Percentiles rank a stretch among this genome's conserved stretches.
Conservation (phyloP, 805 yeast species). For the Wickerhamiella azyma region DNA sequence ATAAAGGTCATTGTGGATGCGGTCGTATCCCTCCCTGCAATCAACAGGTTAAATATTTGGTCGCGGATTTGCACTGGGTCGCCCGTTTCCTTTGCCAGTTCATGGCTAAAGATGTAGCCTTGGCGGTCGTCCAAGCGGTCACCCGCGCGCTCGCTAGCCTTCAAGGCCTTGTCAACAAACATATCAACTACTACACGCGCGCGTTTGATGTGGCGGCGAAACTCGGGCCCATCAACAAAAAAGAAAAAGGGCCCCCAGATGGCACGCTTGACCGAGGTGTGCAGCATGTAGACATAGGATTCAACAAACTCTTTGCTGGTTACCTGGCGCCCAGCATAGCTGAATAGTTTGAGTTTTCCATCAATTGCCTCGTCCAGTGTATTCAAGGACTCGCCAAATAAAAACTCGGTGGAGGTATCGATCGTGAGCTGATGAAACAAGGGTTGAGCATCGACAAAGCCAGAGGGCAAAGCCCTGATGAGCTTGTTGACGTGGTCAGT, state of each 20-base stretch:
- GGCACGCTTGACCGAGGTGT: conserved; percentile 16
- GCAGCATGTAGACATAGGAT: conserved; percentile 16
- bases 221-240: conserved; percentile 20
- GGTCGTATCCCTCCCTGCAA: conserved; percentile 38
- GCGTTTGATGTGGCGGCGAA: conserved; percentile 24
- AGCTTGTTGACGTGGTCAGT: conserved; percentile 15
- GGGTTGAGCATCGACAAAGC: conserved; percentile 20
- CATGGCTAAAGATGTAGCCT: conserved; percentile 31
- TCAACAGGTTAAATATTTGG: conserved; percentile 32
- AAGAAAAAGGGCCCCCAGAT: conserved; percentile 16
- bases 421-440: conserved; percentile 18
- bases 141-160: conserved; percentile 15
- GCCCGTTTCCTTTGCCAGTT: conserved; percentile 32
- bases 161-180: conserved; percentile 19
- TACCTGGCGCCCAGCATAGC: conserved; percentile 9
- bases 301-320: conserved; percentile 19
- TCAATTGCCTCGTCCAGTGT: conserved; percentile 12
- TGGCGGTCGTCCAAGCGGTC: conserved; percentile 21
- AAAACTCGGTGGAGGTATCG: conserved; percentile 23
- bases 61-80: conserved; percentile 32
- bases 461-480: conserved; percentile 11
- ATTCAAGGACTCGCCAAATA: conserved; percentile 21
- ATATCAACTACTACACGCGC: conserved; percentile 26
- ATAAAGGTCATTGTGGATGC: conserved; percentile 32
- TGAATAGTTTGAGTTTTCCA: conserved; percentile 1